Evolutionary conservation across 805 yeast genomes (phyloP).

Genomic region (Priceomyces carsonii): DNA sequence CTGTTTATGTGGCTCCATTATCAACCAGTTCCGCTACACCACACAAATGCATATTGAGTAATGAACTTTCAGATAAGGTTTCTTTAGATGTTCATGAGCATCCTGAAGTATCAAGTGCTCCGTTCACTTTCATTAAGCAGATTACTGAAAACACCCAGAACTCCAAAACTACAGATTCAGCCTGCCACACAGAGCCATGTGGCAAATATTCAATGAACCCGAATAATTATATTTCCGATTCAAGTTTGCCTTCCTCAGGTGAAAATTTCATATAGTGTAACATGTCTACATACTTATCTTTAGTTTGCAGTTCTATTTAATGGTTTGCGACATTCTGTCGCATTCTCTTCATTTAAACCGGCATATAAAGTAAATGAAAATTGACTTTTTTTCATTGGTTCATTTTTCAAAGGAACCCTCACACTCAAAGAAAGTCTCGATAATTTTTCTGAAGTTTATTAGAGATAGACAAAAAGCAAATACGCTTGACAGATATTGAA

Average conservation of each 20-base stretch:
- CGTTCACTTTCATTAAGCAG: no score
- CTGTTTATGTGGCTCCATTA: conserved; percentile 30
- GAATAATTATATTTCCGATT: no score
- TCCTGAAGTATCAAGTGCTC: no score
- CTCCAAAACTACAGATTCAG: conserved; percentile 1
- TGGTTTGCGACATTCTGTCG: conserved; percentile 2
- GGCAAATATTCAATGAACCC: no score
- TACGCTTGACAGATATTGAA: conserved; percentile 1
- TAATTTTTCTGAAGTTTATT: conserved; percentile 1
- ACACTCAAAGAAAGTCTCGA: conserved; percentile 5
- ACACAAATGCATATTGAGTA: neutral
- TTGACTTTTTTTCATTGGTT: conserved; percentile 9
- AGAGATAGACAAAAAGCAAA: conserved; percentile 1
- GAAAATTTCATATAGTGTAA: no score
- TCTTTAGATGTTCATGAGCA: no score
- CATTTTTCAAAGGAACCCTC: conserved; percentile 5
- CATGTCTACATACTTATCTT: no score
- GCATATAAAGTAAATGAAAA: conserved; percentile 7
- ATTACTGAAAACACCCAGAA: conserved; percentile 1
- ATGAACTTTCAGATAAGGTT: no score
- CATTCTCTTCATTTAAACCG: conserved; percentile 2
- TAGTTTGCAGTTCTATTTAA: neutral
- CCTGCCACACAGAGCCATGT: no score
- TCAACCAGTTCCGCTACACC: conserved; percentile 6
- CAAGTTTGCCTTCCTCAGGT: no score